Base-by-base conservation (phyloP, 208 protist species). In the Endotrypanum monterogeii region DNA sequence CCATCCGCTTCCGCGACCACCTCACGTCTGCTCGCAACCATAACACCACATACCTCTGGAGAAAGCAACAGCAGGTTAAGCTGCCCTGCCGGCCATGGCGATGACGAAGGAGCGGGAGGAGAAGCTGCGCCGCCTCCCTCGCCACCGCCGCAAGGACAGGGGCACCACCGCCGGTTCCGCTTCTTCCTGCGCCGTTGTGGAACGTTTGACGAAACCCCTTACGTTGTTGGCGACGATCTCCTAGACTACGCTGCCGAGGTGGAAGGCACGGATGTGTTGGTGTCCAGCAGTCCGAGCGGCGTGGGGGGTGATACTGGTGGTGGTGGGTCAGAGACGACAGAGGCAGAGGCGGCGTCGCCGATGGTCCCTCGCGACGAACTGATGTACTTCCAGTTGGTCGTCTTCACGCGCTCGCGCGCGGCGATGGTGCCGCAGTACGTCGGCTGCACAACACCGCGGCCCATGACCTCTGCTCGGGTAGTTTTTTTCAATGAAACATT, bases 401-500 rank as follows among this genome's bases (percentile, higher is more conserved):
- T 96, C 48, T 96, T 96, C 60, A 82, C 86, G 37, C 80, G 89
- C 14, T 82, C 87, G 1, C 85, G 76, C 57, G 71, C 83, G 14
- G 65, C 84, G 58, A 74, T 87, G 52, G 83, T 82, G 30, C 87
- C 89, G 68, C 85, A 94, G 80, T 94, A 89, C 85, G 84, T 96
- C 25, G 91, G 89, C 46, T 86, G 83, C 73, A 94, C 87, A 56
- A 63, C 78, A 54, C 87, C 86, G 20, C 82, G 89, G 16, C 77
- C 85, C 56, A 72, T 96, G 50, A 93, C 80, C 37, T 46, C 84
- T 0, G 63, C 84, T 39, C 86, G 87, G 28, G 75, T 86, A 0
- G 55, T 90, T 55, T 92, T 91, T 62, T 86, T 89, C 78, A 96
- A 96, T 52, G 91, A 96, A 65, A 92, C 87, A 30, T 96, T 96